A percentile compares a stretch with the other conserved stretches of the same genome.
Evolutionary conservation across 2,329 filamentous ascomycete species (phyloP).

Genomic region (Coleophoma crateriformis): DNA sequence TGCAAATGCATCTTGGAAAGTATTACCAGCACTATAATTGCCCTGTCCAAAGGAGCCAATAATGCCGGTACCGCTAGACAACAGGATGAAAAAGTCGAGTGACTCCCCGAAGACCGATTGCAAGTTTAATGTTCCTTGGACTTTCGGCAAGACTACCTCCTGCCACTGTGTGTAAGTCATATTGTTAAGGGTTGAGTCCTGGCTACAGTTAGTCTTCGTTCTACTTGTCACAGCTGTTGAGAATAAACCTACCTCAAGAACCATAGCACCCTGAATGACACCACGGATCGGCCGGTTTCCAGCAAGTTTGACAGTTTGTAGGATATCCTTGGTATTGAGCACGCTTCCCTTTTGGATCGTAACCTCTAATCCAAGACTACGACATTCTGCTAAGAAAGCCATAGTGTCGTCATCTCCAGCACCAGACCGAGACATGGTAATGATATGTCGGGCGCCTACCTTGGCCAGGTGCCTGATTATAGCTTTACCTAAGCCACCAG

Average conservation of each 20-base stretch:
- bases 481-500: background rate
- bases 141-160: background rate
- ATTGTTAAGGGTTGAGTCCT: background rate
- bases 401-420: background rate
- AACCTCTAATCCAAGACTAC: background rate
- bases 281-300: slow-evolving; percentile 27
- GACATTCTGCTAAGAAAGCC: background rate
- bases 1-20: slow-evolving; percentile 23
- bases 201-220: background rate
- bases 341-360: background rate
- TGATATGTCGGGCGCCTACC: background rate
- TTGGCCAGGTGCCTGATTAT: background rate
- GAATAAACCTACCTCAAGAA: slow-evolving; percentile 25
- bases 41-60: slow-evolving; percentile 24
- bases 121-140: background rate
- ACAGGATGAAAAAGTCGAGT: slow-evolving; percentile 32
- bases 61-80: slow-evolving; percentile 25
- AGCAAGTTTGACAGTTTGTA: background rate
- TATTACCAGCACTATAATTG: slow-evolving; percentile 27
- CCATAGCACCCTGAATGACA: slow-evolving; percentile 41
- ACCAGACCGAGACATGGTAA: background rate
- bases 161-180: background rate
- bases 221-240: background rate
- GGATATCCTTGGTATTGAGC: background rate
- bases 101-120: slow-evolving; percentile 5